Evolutionary conservation across 768 basidiomycete species (phyloP), one percentile per base, ranked within the genome.

Genomic region (Crepidotus variabilis): DNA sequence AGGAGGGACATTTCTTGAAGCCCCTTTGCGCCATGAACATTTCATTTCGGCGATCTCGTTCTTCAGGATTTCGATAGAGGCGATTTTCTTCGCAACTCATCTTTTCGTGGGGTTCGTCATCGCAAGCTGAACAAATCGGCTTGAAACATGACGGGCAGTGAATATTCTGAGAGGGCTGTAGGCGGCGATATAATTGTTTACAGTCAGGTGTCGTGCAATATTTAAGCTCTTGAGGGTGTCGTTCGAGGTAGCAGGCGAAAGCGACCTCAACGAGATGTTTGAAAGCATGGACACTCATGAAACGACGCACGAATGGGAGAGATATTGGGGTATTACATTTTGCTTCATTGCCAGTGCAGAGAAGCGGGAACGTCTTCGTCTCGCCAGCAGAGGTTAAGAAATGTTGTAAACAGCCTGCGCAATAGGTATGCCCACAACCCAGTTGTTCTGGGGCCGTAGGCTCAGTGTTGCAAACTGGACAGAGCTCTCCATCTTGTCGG

Each of bases 341-440:
- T 5, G 76, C 82, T 1, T 80, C 80, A 58, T 83, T 69, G 1
- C 85, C 88, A 47, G 88, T 78, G 63, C 89, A 91, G 75, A 16
- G 67, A 63, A 33, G 83, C 63, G 59, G 77, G 79, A 60, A 79
- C 79, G 13, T 71, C 72, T 72, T 71, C 22, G 65, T 65, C 11
- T 78, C 75, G 8, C 64, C 60, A 1, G 78, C 77, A 11, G 75
- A 76, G 16, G 67, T 63, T 36, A 84, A 64, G 60, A 77, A 80
- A 59, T 80, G 80, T 9, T 69, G 72, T 18, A 83, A 57, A 59
- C 83, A 84, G 13, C 67, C 69, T 3, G 72, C 68, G 62, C 83
- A 84, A 59, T 81, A 82, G 9, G 68, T 61, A 59, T 84, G 83
- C 8, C 75, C 75, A 56, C 83, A 84, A 0, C 63, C 69, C 21